A percentile compares a stretch with the other conserved stretches of the same genome.
Conservation (phyloP, 2,329 filamentous ascomycete species). For the Trematosphaeria pertusa region DNA sequence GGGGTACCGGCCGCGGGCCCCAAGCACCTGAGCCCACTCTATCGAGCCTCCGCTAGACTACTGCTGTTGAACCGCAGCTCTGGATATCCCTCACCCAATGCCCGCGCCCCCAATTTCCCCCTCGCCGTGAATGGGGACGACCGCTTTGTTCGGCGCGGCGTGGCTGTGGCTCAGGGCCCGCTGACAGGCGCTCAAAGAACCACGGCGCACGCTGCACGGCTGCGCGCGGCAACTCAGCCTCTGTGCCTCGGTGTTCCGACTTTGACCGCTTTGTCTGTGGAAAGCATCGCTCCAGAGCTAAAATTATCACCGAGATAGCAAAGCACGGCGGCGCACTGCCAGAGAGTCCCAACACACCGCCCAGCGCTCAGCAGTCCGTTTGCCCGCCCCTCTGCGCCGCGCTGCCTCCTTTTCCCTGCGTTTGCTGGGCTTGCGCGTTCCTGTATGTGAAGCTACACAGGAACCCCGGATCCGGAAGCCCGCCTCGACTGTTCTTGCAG, state of each 20-base stretch:
- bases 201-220: conserved; percentile 22
- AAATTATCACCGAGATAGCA: conserved; percentile 27
- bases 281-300: conserved; percentile 40
- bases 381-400: too few relatives aligned
- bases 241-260: conserved; percentile 38
- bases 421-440: neutral
- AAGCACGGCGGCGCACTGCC: neutral
- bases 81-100: conserved; percentile 23
- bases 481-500: neutral
- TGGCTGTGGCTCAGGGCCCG: conserved; percentile 14
- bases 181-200: conserved; percentile 15
- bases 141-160: conserved; percentile 9
- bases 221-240: conserved; percentile 38
- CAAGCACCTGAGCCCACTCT: conserved; percentile 24
- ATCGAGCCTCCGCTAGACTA: conserved; percentile 19
- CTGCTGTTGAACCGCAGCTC: conserved; percentile 27
- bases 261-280: conserved; percentile 44
- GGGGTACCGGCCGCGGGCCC: conserved; percentile 25
- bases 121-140: conserved; percentile 4
- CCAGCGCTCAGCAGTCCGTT: neutral
- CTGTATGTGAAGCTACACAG: neutral
- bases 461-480: neutral
- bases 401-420: neutral
- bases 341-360: neutral
- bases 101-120: conserved; percentile 8